phyloP scores from a whole-genome alignment of 805 yeast genomes.

The Blastobotrys mokoenaii region DNA sequence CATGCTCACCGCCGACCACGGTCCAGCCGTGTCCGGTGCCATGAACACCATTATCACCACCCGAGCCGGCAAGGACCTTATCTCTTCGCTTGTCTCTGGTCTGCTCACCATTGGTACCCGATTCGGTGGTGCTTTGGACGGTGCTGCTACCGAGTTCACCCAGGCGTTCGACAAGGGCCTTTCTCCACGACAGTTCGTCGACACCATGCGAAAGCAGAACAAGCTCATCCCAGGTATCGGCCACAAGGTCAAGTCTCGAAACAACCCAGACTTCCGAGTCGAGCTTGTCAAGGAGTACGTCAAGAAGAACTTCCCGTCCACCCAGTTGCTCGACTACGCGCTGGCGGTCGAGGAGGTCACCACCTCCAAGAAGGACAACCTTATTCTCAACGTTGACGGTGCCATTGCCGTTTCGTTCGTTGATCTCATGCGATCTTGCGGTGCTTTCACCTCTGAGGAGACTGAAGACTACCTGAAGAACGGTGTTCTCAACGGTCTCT shows the following conservation, averaged over 20 bases:
- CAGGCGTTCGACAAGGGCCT: slow-evolving; percentile 36
- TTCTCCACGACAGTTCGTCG: slow-evolving; percentile 39
- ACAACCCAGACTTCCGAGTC: slow-evolving; percentile 41
- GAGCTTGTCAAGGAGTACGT: slow-evolving; percentile 40
- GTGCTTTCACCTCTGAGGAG: slow-evolving; percentile 38
- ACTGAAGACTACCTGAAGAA: slow-evolving; percentile 36
- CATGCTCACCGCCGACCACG: slow-evolving; percentile 42
- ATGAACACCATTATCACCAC: slow-evolving; percentile 42
- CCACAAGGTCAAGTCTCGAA: slow-evolving; percentile 39
- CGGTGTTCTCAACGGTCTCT: slow-evolving; percentile 40
- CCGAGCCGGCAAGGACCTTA: slow-evolving; percentile 40
- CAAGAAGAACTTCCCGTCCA: slow-evolving; percentile 36
- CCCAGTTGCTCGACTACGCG: slow-evolving; percentile 36
- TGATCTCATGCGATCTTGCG: slow-evolving; percentile 36
- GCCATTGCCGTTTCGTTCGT: slow-evolving; percentile 39
- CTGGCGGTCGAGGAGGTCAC: slow-evolving; percentile 41
- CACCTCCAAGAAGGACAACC: slow-evolving; percentile 41
- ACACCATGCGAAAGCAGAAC: slow-evolving; percentile 39
- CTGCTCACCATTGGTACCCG: slow-evolving; percentile 38
- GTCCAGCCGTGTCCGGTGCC: slow-evolving; percentile 41
- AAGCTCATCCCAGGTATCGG: slow-evolving; percentile 41
- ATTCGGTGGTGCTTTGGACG: slow-evolving; percentile 40
- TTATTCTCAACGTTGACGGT: slow-evolving; percentile 39
- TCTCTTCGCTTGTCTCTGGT: slow-evolving; percentile 39
- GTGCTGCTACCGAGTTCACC: slow-evolving; percentile 39